Conservation (phyloP, 768 basidiomycete genomes). For the Sporobolomyces roseus region DNA sequence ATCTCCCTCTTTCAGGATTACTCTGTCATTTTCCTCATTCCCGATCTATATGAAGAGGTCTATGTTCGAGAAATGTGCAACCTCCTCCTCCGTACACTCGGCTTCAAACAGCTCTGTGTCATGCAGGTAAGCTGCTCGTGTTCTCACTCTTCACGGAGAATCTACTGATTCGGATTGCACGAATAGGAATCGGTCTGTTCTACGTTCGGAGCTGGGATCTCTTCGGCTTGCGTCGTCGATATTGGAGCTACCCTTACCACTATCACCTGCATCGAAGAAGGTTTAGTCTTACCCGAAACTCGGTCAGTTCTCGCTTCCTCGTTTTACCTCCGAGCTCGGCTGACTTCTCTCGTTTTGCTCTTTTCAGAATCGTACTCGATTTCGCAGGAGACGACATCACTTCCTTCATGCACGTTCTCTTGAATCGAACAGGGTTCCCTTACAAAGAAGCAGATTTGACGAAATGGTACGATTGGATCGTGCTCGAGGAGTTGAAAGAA, state of each 20-base stretch:
- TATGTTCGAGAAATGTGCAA: slow-evolving; percentile 77
- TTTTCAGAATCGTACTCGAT: slow-evolving; percentile 66
- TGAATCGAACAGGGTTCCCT: slow-evolving; percentile 78
- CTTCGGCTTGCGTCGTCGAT: slow-evolving; percentile 91
- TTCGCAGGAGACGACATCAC: slow-evolving; percentile 96
- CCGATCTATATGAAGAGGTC: slow-evolving; percentile 79
- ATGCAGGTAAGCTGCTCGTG: slow-evolving; percentile 63
- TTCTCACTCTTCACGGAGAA: background rate
- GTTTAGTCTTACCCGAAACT: slow-evolving; percentile 77
- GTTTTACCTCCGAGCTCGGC: background rate
- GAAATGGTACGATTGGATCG: slow-evolving; percentile 75
- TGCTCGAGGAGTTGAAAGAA: slow-evolving; percentile 86
- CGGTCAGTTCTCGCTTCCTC: slow-evolving; percentile 55
- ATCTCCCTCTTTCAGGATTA: slow-evolving; percentile 59
- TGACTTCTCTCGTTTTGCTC: background rate
- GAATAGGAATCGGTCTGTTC: slow-evolving; percentile 82
- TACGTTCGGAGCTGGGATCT: slow-evolving; percentile 90
- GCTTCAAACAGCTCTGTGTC: slow-evolving; percentile 86
- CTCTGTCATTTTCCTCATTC: slow-evolving; percentile 80
- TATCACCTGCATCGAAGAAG: slow-evolving; percentile 92
- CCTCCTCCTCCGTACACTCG: slow-evolving; percentile 69
- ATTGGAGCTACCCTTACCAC: slow-evolving; percentile 80
- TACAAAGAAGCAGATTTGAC: slow-evolving; percentile 77
- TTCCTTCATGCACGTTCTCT: slow-evolving; percentile 57
- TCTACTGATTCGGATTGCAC: background rate